Conservation (phyloP, 495 filamentous ascomycete genomes). For the Talaromyces borbonicus region DNA sequence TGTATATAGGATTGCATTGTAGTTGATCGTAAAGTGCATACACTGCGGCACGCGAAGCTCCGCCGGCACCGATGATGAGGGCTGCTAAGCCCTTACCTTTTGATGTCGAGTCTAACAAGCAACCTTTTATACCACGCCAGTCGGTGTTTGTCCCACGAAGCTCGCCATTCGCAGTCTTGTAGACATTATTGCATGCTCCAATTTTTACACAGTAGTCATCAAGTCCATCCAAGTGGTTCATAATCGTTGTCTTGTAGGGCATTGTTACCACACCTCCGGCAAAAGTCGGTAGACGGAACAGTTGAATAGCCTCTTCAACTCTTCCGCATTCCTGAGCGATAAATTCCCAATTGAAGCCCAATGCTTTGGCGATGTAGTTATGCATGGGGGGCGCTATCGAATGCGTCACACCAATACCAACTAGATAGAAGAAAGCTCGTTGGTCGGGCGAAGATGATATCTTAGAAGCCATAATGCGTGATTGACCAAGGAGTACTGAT, state of each 20-base stretch:
- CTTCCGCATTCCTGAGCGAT: slow-evolving; percentile 26
- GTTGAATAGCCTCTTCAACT: slow-evolving; percentile 18
- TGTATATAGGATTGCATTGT: slow-evolving; percentile 46
- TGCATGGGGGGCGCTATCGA: slow-evolving; percentile 36
- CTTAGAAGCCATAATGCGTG: background rate
- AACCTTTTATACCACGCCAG: slow-evolving; percentile 51
- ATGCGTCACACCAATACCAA: slow-evolving; percentile 31
- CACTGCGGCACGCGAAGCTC: slow-evolving; percentile 51
- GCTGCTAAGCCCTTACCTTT: slow-evolving; percentile 36
- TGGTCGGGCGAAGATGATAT: background rate
- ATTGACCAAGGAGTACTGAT: background rate
- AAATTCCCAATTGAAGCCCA: slow-evolving; percentile 30
- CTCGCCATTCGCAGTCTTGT: slow-evolving; percentile 32
- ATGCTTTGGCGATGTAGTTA: slow-evolving; percentile 28
- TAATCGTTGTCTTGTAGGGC: slow-evolving; percentile 57
- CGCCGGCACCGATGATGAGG: slow-evolving; percentile 51
- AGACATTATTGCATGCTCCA: slow-evolving; percentile 60
- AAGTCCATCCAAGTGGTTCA: slow-evolving; percentile 49
- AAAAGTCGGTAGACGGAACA: slow-evolving; percentile 30
- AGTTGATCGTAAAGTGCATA: slow-evolving; percentile 44
- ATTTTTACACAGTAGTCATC: slow-evolving; percentile 47
- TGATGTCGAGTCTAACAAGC: slow-evolving; percentile 30
- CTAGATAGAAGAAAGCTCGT: slow-evolving; percentile 22
- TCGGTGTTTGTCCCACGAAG: slow-evolving; percentile 63
- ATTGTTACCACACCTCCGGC: slow-evolving; percentile 55